Conservation (phyloP, 352 stramenopile species). For the Aphanomyces astaci region DNA sequence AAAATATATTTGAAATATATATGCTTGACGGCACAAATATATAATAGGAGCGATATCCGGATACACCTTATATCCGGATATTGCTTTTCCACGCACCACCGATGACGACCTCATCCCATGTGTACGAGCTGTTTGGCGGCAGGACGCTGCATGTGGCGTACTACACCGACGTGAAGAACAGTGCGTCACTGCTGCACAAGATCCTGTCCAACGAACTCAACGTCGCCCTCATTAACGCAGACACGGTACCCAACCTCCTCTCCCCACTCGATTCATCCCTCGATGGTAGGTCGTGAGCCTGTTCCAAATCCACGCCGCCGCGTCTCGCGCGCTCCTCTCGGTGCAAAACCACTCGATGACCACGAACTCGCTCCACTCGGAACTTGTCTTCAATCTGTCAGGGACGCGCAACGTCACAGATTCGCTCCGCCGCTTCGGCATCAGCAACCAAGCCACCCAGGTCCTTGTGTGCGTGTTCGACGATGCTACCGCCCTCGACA, state of each 20-base stretch:
- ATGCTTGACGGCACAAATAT: no score
- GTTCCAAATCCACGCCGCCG: constrained; percentile 71
- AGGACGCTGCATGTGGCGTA: constrained; percentile 62
- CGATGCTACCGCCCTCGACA: constrained; percentile 35
- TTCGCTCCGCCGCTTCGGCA: constrained; percentile 71
- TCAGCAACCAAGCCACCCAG: constrained; percentile 44
- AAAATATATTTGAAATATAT: no score
- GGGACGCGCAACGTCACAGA: constrained; percentile 75
- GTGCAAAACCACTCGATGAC: constrained; percentile 47
- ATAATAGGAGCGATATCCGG: no score
- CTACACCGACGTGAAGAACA: constrained; percentile 71
- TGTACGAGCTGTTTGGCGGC: neutral
- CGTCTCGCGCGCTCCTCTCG: constrained; percentile 59
- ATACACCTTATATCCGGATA: no score
- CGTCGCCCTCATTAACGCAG: constrained; percentile 63
- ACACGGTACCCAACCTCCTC: constrained; percentile 33
- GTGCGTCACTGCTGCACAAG: constrained; percentile 39
- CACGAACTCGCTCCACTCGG: constrained; percentile 67
- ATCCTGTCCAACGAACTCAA: constrained; percentile 62
- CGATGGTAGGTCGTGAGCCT: constrained; percentile 48
- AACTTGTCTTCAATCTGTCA: constrained; percentile 82
- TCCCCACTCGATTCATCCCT: neutral
- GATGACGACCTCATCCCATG: neutral
- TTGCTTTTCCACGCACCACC: neutral
- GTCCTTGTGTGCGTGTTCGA: constrained; percentile 74